These are phyloP conservation scores for Carex littledalei DNA, from an alignment of 176 grass and related monocot genomes.

Conservation along the genomic window DNA sequence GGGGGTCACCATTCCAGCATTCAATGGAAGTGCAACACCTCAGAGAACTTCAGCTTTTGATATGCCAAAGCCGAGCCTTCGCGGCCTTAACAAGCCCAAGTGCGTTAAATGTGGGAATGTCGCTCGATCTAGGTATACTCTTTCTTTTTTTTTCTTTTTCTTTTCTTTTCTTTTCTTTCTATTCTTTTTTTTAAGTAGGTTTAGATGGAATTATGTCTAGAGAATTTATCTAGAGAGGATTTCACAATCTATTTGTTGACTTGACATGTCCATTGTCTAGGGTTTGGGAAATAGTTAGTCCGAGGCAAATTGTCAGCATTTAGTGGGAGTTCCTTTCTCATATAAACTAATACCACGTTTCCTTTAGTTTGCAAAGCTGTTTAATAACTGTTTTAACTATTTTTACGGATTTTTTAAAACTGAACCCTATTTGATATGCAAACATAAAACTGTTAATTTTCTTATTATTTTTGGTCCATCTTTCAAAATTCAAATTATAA, in stretches of 20 bases:
- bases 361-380: background rate
- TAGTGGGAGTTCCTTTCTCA: background rate
- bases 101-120: conserved; percentile 95
- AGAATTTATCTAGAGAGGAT: background rate
- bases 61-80: conserved; percentile 65
- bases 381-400: background rate
- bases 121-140: conserved; percentile 76
- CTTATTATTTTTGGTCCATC: too few relatives aligned
- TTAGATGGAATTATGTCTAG: background rate
- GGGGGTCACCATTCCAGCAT: background rate
- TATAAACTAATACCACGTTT: background rate
- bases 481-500: too few relatives aligned
- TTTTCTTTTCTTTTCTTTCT: too few relatives aligned
- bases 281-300: background rate
- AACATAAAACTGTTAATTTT: too few relatives aligned
- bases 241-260: background rate
- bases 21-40: conserved; percentile 53
- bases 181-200: background rate
- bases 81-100: conserved; percentile 94
- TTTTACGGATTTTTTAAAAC: too few relatives aligned
- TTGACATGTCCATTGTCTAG: background rate
- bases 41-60: conserved; percentile 55
- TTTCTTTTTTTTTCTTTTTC: background rate
- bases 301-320: background rate
- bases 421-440: too few relatives aligned